Evolutionary conservation across 2,329 filamentous ascomycete genomes (phyloP).

Genomic region (Trichoderma arundinaceum): DNA sequence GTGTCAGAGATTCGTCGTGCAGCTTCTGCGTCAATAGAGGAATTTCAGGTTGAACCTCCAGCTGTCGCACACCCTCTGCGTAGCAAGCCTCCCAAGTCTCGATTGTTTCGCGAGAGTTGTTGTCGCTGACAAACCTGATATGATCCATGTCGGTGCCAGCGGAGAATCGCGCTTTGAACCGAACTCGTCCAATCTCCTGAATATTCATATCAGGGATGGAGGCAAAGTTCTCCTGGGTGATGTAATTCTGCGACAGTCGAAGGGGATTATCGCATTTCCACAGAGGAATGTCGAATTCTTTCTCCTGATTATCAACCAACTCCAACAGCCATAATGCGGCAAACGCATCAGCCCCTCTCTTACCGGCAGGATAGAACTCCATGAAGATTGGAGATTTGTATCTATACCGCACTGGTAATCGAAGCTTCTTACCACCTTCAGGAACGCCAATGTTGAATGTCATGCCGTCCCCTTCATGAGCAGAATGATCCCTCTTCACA

Average conservation of each 20-base stretch:
- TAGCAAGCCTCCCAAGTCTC: slow-evolving; percentile 94
- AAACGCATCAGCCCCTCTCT: slow-evolving; percentile 74
- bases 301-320: slow-evolving; percentile 78
- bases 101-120: slow-evolving; percentile 88
- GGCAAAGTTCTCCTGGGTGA: slow-evolving; percentile 77
- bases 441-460: slow-evolving; percentile 56
- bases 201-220: slow-evolving; percentile 76
- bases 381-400: slow-evolving; percentile 90
- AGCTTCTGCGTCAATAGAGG: slow-evolving; percentile 74
- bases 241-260: slow-evolving; percentile 88
- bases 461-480: slow-evolving; percentile 61
- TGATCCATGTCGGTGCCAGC: slow-evolving; percentile 89
- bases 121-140: slow-evolving; percentile 80
- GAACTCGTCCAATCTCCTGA: slow-evolving; percentile 78
- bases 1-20: slow-evolving; percentile 79
- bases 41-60: slow-evolving; percentile 73
- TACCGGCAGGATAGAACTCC: slow-evolving; percentile 75
- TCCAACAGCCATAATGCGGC: slow-evolving; percentile 86
- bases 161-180: slow-evolving; percentile 83
- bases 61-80: slow-evolving; percentile 79
- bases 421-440: slow-evolving; percentile 55
- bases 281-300: slow-evolving; percentile 83
- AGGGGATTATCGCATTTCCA: slow-evolving; percentile 79
- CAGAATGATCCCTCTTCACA: slow-evolving; percentile 67
- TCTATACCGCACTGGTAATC: slow-evolving; percentile 86